A percentile compares a stretch with the other conserved stretches of the same genome.
phyloP scores from a whole-genome alignment of 768 basidiomycete species.

The Amanita phalloides region DNA sequence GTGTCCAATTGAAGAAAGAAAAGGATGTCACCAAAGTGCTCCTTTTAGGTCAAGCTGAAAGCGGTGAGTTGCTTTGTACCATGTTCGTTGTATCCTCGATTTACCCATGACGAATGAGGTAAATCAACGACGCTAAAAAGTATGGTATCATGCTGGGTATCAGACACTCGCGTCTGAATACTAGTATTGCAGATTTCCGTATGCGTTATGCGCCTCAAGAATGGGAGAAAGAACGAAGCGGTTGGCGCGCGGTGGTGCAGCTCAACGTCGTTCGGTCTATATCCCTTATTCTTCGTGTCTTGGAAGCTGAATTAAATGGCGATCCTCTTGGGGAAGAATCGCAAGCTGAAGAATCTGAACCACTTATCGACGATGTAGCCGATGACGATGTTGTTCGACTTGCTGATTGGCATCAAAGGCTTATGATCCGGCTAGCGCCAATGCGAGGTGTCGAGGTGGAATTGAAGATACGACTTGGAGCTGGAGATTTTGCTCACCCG shows the following conservation, averaged over 20 bases:
- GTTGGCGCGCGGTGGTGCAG: conserved; percentile 72
- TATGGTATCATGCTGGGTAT: conserved; percentile 15
- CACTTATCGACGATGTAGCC: conserved; percentile 22
- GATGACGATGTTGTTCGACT: conserved; percentile 26
- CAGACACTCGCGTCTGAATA: conserved; percentile 3
- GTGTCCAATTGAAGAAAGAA: conserved; percentile 29
- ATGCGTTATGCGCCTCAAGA: conserved; percentile 52
- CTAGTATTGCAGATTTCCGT: conserved; percentile 46
- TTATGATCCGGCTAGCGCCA: conserved; percentile 53
- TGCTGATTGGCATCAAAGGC: conserved; percentile 38
- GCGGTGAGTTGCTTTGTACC: conserved; percentile 30
- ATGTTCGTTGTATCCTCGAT: background rate
- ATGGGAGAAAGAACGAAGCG: conserved; percentile 58
- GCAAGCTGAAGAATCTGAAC: background rate
- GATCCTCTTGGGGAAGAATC: conserved; percentile 10
- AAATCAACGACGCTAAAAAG: conserved; percentile 66
- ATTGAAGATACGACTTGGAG: conserved; percentile 49
- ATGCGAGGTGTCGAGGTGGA: conserved; percentile 52
- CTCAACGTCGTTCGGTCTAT: conserved; percentile 71
- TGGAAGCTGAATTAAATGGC: conserved; percentile 43
- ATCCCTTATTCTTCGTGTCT: conserved; percentile 49
- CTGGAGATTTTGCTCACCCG: conserved; percentile 28
- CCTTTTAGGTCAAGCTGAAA: conserved; percentile 56
- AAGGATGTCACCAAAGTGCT: conserved; percentile 44
- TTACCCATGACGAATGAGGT: conserved; percentile 24